phyloP scores from a whole-genome alignment of 2,329 filamentous ascomycete genomes.

The Alternaria conjuncta region DNA sequence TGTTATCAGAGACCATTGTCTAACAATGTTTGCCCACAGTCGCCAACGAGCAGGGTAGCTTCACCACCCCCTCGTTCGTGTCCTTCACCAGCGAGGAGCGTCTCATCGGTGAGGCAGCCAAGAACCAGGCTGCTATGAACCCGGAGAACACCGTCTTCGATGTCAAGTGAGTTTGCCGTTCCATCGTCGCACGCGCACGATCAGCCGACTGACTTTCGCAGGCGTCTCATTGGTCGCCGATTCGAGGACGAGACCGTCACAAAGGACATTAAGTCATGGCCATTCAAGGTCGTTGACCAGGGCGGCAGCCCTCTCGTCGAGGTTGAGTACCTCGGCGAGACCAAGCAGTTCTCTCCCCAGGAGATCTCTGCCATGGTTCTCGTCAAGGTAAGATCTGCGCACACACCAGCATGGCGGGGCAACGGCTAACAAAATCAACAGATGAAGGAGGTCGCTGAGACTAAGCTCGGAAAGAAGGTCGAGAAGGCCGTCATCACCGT shows the following conservation, averaged over 20 bases:
- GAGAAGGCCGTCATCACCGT: conserved; percentile 99
- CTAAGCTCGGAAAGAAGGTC: conserved; percentile 98
- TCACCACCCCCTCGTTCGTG: conserved; percentile 98
- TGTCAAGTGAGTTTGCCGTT: conserved; percentile 79
- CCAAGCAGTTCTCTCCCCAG: conserved; percentile 95
- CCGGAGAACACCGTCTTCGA: conserved; percentile 98
- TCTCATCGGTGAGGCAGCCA: conserved; percentile 98
- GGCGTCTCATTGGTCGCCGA: conserved; percentile 95
- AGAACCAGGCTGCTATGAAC: conserved; percentile 99
- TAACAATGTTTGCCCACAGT: conserved; percentile 57
- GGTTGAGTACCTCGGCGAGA: conserved; percentile 94
- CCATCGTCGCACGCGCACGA: not conserved
- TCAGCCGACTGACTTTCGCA: conserved; percentile 52
- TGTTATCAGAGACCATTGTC: conserved; percentile 6
- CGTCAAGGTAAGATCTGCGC: conserved; percentile 73
- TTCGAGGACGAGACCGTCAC: conserved; percentile 96
- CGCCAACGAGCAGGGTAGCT: conserved; percentile 99
- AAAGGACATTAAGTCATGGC: conserved; percentile 99
- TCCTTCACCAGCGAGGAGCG: conserved; percentile 99
- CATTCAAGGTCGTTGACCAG: conserved; percentile 96
- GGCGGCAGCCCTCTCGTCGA: conserved; percentile 88
- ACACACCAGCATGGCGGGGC: not conserved
- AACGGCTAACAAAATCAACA: conserved; percentile 50
- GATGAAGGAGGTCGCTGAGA: conserved; percentile 99
- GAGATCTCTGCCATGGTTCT: conserved; percentile 99